Base-by-base conservation (phyloP, 1,139 yeast species). In the Kodamaea derodonti region DNA sequence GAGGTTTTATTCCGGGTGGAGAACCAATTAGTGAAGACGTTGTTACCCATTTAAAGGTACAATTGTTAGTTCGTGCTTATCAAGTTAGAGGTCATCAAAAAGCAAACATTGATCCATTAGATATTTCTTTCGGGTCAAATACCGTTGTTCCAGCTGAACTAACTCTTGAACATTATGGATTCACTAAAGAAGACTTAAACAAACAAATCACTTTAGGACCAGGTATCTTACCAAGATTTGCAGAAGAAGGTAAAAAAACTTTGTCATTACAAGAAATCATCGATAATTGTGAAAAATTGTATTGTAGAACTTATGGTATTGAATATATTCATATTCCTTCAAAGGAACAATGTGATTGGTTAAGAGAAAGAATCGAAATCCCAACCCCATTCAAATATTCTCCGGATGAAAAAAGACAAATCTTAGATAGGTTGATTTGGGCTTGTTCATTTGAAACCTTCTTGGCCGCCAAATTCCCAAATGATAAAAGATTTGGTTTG, bases 81-180 rank as follows among this genome's bases (percentile, higher is more conserved):
- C 98, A 92, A 69, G 98, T 92, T 35, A 81, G 97, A 64, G 99
- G 98, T 46, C 98, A 92, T 62, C 85, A 82, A 61, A 87, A 86
- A 69, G 97, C 98, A 33, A 84, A 81, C 55, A 83, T 90, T 42
- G 99, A 92, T 63, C 99, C 99, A 13, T 72, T 92, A 56, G 94
- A 85, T 25, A 84, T 92, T 54, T 79, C 92, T 20, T 86, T 81
- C 57, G 96, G 94, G 47, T 84, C 79, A 50, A 75, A 75, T 52
- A 59, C 67, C 40, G 52, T 62, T 24, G 46, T 71, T 26, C 97
- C 97, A 45, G 81, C 76, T 57, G 98, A 92, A 68, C 74, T 94
- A 56, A 86, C 96, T 30, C 71, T 88, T 45, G 97, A 87, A 42
- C 84, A 84, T 67, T 92, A 92, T 57, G 94, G 94, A 24, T 92